phyloP scores from a whole-genome alignment of 139 green algal genomes.

The Coelastrella sp. region DNA sequence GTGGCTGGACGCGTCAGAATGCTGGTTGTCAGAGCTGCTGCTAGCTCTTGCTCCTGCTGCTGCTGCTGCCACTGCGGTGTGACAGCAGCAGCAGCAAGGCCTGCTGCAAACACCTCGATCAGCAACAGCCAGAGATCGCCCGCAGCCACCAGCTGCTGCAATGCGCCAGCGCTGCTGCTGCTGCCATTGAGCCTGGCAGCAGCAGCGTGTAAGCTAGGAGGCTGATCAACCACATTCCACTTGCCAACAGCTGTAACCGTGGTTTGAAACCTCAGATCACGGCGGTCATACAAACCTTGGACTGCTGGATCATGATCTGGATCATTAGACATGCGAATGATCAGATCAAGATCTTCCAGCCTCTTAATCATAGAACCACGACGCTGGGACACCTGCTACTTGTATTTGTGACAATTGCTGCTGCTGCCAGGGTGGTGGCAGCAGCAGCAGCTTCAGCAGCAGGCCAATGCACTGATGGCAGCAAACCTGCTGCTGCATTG shows the following conservation, averaged over 20 bases:
- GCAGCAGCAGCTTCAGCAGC: conserved; percentile 31
- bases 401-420: no score
- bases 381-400: no score
- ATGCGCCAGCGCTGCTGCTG: neutral
- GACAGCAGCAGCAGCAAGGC: neutral
- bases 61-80: conserved; percentile 30
- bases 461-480: conserved; percentile 17
- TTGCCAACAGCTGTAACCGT: neutral
- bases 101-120: conserved; percentile 28
- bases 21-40: neutral
- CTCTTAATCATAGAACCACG: neutral
- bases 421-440: neutral
- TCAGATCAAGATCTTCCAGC: neutral
- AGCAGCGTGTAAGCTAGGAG: neutral
- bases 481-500: neutral
- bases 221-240: neutral
- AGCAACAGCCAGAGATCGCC: conserved; percentile 30
- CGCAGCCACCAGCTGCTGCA: neutral
- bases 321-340: neutral
- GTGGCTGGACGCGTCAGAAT: neutral
- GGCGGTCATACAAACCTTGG: neutral
- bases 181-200: neutral
- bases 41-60: neutral
- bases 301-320: neutral
- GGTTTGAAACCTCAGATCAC: neutral